Evolutionary conservation across 2,329 filamentous ascomycete species (phyloP), one percentile per base, ranked within the genome.

Genomic region (Gliomastix tumulicola): DNA sequence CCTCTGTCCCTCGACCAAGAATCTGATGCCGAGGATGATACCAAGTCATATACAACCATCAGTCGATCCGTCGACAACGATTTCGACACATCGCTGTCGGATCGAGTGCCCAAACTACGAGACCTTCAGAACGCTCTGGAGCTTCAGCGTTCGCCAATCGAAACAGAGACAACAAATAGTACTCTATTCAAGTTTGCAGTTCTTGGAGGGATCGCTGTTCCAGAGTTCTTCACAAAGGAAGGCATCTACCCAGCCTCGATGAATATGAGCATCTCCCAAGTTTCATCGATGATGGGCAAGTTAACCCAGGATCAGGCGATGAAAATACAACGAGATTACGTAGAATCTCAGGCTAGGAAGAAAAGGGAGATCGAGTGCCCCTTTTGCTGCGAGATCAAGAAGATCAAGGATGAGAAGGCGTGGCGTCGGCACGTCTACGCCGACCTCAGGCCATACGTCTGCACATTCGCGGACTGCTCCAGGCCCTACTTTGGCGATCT

Each of bases 291-390:
- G n/a, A n/a, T n/a, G n/a, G n/a, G n/a, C n/a, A n/a, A n/a, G n/a
- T n/a, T n/a, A n/a, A n/a, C n/a, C n/a, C n/a, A n/a, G n/a, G n/a
- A n/a, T n/a, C n/a, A n/a, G n/a, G n/a, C n/a, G n/a, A n/a, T n/a
- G n/a, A n/a, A n/a, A n/a, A n/a, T n/a, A n/a, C n/a, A n/a, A n/a
- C n/a, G n/a, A n/a, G n/a, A n/a, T n/a, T n/a, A n/a, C n/a, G n/a
- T n/a, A n/a, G n/a, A n/a, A n/a, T n/a, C n/a, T n/a, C n/a, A n/a
- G n/a, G n/a, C n/a, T n/a, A n/a, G n/a, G n/a, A n/a, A n/a, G n/a
- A n/a, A n/a, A n/a, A n/a, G n/a, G n/a, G 25, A 32, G 20, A 16
- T 37, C 19, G 35, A 37, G 19, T 37, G 27, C 20, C 35, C 35
- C 12, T 34, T 38, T 21, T 38, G 37, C 22, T 35, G 28, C 10